Percentiles rank a stretch among this genome's conserved stretches.
phyloP scores from a whole-genome alignment of 192 early-diverging fungal genomes.

The Funneliformis geosporum region DNA sequence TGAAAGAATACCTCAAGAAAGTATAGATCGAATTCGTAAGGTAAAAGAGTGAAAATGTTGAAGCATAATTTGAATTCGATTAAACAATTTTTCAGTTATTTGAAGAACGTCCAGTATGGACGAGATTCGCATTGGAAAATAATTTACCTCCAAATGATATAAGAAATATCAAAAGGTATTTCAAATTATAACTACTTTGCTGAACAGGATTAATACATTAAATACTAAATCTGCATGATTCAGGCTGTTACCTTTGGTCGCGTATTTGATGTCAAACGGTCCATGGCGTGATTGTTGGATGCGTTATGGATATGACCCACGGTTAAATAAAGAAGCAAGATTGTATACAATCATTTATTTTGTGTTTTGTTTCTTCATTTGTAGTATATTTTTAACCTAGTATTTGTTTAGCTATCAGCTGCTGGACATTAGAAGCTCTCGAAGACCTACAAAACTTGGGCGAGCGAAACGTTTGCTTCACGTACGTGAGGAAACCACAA shows the following conservation, averaged over 20 bases:
- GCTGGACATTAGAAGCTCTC: constrained; percentile 22
- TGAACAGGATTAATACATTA: background rate
- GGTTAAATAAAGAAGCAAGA: constrained; percentile 31
- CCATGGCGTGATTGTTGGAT: constrained; percentile 54
- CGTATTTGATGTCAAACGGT: constrained; percentile 45
- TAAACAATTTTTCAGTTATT: constrained; percentile 37
- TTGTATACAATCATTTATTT: constrained; percentile 29
- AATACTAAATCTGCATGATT: constrained; percentile 1
- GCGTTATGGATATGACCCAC: constrained; percentile 49
- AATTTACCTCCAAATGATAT: constrained; percentile 25
- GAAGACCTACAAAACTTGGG: constrained; percentile 6
- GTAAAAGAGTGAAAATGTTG: background rate
- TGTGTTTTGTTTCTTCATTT: background rate
- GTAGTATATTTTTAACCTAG: background rate
- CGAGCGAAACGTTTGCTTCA: constrained; percentile 20
- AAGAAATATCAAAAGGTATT: constrained; percentile 35
- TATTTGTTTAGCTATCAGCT: constrained; percentile 28
- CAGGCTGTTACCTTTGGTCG: constrained; percentile 36
- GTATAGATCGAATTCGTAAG: constrained; percentile 28
- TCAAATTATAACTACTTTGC: background rate
- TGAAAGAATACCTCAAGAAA: constrained; percentile 26
- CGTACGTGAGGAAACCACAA: background rate
- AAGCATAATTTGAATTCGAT: background rate
- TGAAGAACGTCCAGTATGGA: constrained; percentile 50
- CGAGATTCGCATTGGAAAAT: constrained; percentile 37